phyloP scores from a whole-genome alignment of 208 protist genomes.

The Lotmaria passim region DNA sequence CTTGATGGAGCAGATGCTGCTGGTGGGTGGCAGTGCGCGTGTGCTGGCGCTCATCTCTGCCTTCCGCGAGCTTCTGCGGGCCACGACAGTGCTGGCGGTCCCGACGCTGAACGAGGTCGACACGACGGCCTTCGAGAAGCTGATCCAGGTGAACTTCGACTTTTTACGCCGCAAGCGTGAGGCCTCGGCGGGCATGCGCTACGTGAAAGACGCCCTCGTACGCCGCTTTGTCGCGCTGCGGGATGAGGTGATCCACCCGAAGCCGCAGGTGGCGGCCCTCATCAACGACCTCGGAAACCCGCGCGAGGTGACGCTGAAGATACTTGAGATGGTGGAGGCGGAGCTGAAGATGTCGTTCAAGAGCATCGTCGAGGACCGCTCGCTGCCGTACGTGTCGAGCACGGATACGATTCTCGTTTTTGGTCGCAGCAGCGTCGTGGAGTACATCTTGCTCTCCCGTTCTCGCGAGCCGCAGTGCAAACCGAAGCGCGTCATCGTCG shows the following conservation, averaged over 20 bases:
- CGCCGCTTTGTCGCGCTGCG: conserved; percentile 54
- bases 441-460: conserved; percentile 74
- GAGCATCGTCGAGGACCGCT: conserved; percentile 80
- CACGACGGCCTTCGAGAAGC: conserved; percentile 56
- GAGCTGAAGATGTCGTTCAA: conserved; percentile 72
- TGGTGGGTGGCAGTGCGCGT: conserved; percentile 82
- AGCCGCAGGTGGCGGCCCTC: conserved; percentile 26
- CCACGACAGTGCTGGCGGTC: conserved; percentile 55
- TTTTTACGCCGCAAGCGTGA: conserved; percentile 69
- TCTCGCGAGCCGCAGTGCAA: conserved; percentile 43
- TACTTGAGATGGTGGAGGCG: conserved; percentile 55
- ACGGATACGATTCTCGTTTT: conserved; percentile 82
- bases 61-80: conserved; percentile 59
- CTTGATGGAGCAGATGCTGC: conserved; percentile 76
- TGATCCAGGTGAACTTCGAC: conserved; percentile 74
- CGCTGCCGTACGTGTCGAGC: conserved; percentile 64
- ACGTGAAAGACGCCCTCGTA: conserved; percentile 75
- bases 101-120: conserved; percentile 48
- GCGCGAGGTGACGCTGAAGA: conserved; percentile 49
- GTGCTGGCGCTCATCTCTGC: conserved; percentile 68
- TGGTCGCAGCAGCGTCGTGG: conserved; percentile 77
- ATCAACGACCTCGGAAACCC: conserved; percentile 42
- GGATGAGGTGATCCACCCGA: conserved; percentile 40
- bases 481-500: conserved; percentile 90
- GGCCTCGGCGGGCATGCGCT: conserved; percentile 69